Evolutionary conservation across 805 yeast species (phyloP).

Genomic region (Saccharomyces cerevisiae): DNA sequence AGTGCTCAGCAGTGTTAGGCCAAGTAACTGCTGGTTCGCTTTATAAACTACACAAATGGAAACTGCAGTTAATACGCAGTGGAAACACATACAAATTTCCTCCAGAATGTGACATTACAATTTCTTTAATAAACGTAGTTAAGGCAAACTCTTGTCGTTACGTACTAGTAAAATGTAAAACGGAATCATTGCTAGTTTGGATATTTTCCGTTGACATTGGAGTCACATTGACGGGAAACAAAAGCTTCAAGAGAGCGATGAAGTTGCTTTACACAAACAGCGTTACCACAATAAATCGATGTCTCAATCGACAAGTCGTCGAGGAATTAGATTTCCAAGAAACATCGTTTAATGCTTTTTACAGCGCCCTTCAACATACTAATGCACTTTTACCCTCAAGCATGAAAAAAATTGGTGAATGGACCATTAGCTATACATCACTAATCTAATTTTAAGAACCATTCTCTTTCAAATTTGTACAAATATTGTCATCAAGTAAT

Average conservation of each 20-base stretch:
- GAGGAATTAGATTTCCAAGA: conserved; percentile 13
- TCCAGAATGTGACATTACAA: conserved; percentile 17
- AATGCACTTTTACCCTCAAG: conserved; percentile 12
- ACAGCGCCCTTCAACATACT: conserved; percentile 4
- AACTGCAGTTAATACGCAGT: conserved; percentile 6
- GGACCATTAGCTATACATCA: conserved; percentile 20
- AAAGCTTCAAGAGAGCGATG: conserved; percentile 10
- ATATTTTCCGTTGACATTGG: conserved; percentile 21
- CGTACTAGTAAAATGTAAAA: conserved; percentile 10
- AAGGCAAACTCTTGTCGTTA: conserved; percentile 21
- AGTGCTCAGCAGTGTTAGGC: conserved; percentile 19
- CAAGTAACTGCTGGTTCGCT: conserved; percentile 11
- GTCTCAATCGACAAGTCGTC: conserved; percentile 9
- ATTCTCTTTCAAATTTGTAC: background rate
- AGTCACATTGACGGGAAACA: conserved; percentile 9
- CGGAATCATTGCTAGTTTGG: conserved; percentile 17
- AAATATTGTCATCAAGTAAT: background rate
- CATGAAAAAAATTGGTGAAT: conserved; percentile 8
- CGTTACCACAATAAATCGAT: background rate
- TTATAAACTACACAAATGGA: conserved; percentile 25
- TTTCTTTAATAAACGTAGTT: conserved; percentile 15
- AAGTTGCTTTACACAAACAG: conserved; percentile 20
- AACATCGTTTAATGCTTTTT: conserved; percentile 12
- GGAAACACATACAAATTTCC: conserved; percentile 6
- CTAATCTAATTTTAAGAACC: background rate